These are phyloP conservation scores for Paracoccidioides brasiliensis DNA, from an alignment of 2,329 filamentous ascomycete genomes.

Conservation along the genomic window DNA sequence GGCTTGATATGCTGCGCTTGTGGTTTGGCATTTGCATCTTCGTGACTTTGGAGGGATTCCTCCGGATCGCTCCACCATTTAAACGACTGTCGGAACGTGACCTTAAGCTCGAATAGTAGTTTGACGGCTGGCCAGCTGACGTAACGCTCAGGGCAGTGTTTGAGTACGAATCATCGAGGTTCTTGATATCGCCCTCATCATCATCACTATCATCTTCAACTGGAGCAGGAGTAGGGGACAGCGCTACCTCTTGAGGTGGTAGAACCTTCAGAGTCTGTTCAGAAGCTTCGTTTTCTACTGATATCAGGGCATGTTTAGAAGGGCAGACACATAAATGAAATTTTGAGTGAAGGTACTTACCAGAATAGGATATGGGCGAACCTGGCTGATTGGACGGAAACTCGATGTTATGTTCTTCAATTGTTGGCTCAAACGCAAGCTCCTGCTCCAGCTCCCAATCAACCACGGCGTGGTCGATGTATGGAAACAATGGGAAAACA, in stretches of 20 bases:
- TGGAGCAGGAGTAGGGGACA: not conserved
- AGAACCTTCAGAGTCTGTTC: not conserved
- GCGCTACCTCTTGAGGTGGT: not conserved
- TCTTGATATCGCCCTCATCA: not conserved
- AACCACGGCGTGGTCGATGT: not conserved
- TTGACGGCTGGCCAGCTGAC: not conserved
- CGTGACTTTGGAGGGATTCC: not conserved
- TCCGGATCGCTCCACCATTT: not conserved
- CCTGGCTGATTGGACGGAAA: not conserved
- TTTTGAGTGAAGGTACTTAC: not conserved
- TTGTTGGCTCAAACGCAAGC: not conserved
- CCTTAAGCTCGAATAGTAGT: not conserved
- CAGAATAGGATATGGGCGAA: not conserved
- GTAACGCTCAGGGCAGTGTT: not conserved
- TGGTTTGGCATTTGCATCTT: not conserved
- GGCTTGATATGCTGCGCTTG: not conserved
- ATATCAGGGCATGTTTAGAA: not conserved
- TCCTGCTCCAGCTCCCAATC: not conserved
- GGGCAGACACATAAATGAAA: not conserved
- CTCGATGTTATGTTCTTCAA: not conserved
- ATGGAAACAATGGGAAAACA: not conserved
- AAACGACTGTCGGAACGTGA: not conserved
- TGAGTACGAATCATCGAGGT: not conserved
- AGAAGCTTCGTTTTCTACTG: not conserved
- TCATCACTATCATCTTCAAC: too few species aligned